Evolutionary conservation across 208 protist genomes (phyloP).

Genomic region (Leishmania tropica): DNA sequence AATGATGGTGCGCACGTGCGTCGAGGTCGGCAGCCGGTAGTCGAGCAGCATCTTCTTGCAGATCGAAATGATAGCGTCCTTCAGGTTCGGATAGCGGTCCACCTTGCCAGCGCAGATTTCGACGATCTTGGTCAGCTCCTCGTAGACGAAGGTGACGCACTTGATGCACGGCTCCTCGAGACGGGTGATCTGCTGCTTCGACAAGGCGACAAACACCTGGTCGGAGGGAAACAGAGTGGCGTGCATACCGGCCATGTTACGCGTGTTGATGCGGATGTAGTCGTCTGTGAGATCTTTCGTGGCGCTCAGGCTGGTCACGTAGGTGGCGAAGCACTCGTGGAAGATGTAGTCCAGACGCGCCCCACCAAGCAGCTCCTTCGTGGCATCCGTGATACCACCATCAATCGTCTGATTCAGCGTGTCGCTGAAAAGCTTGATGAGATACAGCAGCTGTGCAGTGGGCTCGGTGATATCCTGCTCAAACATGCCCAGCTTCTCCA

Average conservation of each 20-base stretch:
- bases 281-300: conserved; percentile 92
- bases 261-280: conserved; percentile 96
- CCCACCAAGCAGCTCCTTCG: conserved; percentile 95
- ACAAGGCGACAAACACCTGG: conserved; percentile 95
- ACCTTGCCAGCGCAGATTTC: conserved; percentile 74
- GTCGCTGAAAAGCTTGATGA: conserved; percentile 91
- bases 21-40: conserved; percentile 77
- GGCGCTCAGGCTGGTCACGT: conserved; percentile 88
- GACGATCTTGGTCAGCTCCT: conserved; percentile 96
- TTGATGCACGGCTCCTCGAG: conserved; percentile 95
- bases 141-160: conserved; percentile 96
- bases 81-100: conserved; percentile 92
- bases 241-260: conserved; percentile 97
- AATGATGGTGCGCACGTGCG: conserved; percentile 95
- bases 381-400: conserved; percentile 89
- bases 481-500: conserved; percentile 91
- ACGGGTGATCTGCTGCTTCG: conserved; percentile 94
- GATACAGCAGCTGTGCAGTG: conserved; percentile 79
- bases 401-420: conserved; percentile 94
- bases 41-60: conserved; percentile 85
- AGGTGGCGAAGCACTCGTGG: conserved; percentile 92
- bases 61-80: conserved; percentile 83
- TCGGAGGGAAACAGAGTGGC: conserved; percentile 97
- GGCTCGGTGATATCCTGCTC: conserved; percentile 83
- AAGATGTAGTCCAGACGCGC: conserved; percentile 97